Conservation (phyloP, 495 filamentous ascomycete species). For the Daldinia grandis region DNA sequence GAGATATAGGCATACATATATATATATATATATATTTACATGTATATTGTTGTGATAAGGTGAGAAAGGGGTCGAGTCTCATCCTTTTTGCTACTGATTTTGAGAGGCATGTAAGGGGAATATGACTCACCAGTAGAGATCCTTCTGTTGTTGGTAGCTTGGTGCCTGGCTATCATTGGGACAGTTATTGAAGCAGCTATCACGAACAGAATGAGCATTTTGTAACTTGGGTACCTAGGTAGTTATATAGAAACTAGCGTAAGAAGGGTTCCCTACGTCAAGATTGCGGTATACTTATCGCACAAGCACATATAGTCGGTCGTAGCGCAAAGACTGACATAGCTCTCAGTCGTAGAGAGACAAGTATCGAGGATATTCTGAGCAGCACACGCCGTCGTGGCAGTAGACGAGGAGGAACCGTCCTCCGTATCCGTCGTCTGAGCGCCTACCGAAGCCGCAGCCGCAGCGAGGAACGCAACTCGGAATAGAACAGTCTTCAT, state of each 20-base stretch:
- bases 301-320: constrained; percentile 55
- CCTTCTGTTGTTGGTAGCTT: constrained; percentile 44
- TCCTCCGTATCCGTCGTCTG: constrained; percentile 9
- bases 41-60: neutral
- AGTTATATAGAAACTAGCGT: neutral
- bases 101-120: neutral
- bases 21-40: no score
- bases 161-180: constrained; percentile 50
- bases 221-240: neutral
- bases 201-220: neutral
- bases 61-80: neutral
- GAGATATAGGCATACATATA: no score
- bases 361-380: constrained; percentile 57
- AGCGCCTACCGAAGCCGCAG: constrained; percentile 28
- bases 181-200: constrained; percentile 61
- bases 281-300: constrained; percentile 46
- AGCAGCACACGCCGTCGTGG: constrained; percentile 47
- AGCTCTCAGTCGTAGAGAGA: constrained; percentile 49
- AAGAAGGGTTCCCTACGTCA: constrained; percentile 45
- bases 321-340: constrained; percentile 47
- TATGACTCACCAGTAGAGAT: constrained; percentile 50
- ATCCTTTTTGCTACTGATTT: neutral
- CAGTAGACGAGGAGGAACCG: constrained; percentile 34
- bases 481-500: constrained; percentile 51
- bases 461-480: constrained; percentile 45